phyloP scores from a whole-genome alignment of 2,329 filamentous ascomycete genomes.

The Fusarium hainanense region DNA sequence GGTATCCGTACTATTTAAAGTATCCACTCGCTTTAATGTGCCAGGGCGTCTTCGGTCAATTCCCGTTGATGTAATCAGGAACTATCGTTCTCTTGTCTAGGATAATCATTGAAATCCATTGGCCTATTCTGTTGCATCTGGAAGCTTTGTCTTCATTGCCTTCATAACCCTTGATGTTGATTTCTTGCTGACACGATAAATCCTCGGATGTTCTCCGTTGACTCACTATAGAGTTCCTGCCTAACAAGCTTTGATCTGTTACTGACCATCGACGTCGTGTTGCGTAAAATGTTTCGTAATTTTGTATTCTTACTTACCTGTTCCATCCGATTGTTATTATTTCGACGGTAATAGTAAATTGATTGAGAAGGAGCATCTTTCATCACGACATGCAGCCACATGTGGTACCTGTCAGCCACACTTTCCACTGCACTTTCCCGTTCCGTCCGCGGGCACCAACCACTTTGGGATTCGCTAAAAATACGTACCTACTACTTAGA shows the following conservation, averaged over 20 bases:
- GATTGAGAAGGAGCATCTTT: not conserved
- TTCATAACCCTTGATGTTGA: not conserved
- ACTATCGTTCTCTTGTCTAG: not conserved
- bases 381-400: slow-evolving; percentile 35
- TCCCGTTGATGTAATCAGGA: slow-evolving; percentile 26
- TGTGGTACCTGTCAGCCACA: slow-evolving; percentile 33
- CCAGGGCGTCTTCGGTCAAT: slow-evolving; percentile 37
- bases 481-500: slow-evolving; percentile 5
- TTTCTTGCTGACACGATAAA: slow-evolving; percentile 7
- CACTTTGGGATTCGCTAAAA: not conserved
- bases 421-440: slow-evolving; percentile 3
- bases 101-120: not conserved
- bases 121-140: not conserved
- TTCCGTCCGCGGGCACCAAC: not conserved
- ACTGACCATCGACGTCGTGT: not conserved
- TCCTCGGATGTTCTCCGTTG: slow-evolving; percentile 32
- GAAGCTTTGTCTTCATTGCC: slow-evolving; percentile 3
- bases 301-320: not conserved
- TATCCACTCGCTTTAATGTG: slow-evolving; percentile 24
- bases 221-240: not conserved
- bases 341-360: not conserved
- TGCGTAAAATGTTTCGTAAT: not conserved
- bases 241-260: not conserved
- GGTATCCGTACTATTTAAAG: not conserved
- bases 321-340: not conserved